Evolutionary conservation across 345 rosid genomes (phyloP), one percentile per base, ranked within the genome.

Genomic region (Ceriops zippeliana): DNA sequence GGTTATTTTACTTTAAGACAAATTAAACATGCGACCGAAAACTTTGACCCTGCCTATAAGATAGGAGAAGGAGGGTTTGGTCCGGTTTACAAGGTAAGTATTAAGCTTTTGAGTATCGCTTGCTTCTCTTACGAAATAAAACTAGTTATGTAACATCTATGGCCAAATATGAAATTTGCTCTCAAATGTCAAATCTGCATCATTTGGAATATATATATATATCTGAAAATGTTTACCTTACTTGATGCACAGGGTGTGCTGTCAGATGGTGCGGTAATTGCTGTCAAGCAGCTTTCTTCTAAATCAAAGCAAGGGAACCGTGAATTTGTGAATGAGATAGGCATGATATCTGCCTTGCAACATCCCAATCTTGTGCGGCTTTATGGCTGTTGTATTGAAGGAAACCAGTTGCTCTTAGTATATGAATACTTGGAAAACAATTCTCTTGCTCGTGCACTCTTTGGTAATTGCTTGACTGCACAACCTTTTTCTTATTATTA

Each of bases 31-130:
- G 91, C 96, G 11, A 92, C 96, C 0, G 73, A 79, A 63, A 92
- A 88, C 63, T 92, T 92, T 52, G 85, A 87, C 69, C 74, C 85
- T 52, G 81, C 82, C 20, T 82, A 86, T 77, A 92, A 92, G 87
- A 87, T 88, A 24, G 96, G 93, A 59, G 98, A 92, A 85, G 96
- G 98, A 83, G 98, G 93, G 37, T 92, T 92, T 65, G 93, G 98
- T 31, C 90, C 96, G 20, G 98, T 92, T 51, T 90, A 82, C 84
- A 90, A 87, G 95, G 95, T 90, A 80, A 64, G 17, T 24, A 66
- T 58, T n/a, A 24, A 31, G 28, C 5, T 57, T 6, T 21, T 10
- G 21, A 24, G 13, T 15, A 53, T 27, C 62, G 6, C 24, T 2
- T 62, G 63, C 21, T 27, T 59, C 20, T 13, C 22, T 57, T 13